Base-by-base conservation (phyloP, 805 yeast genomes). In the Spathaspora arborariae region DNA sequence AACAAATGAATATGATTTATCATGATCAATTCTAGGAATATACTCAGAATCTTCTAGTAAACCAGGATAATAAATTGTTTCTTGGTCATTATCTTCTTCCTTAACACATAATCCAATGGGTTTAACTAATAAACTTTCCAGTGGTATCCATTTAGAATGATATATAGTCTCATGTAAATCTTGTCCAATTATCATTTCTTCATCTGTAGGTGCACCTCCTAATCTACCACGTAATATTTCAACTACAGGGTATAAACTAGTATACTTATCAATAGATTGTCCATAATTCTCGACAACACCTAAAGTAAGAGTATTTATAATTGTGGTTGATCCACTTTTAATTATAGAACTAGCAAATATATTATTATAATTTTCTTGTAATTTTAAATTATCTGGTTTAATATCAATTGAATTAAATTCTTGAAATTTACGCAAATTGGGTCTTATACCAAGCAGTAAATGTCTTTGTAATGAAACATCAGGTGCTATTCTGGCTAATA, bases 141-240 rank as follows among this genome's bases (percentile, higher is more conserved):
- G 67, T 2, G 76, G 65, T 16, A 85, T 62, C 19, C 85, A 51
- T 22, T 79, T 77, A 10, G 86, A 78, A 50, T 81, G 82, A 40
- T 78, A 63, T 4, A 88, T 60, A 4, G 78, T 68, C 52, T 86
- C 86, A 55, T 81, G 80, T 20, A 87, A 55, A 48, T 70, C 70
- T 60, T 88, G 95, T 1, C 88, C 79, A 18, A 85, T 57, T 24
- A 78, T 80, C 82, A 85, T 87, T 60, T 89, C 96, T 64, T 89
- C 96, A 55, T 83, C 87, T 1, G 91, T 81, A 22, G 96, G 96
- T 0, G 89, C 87, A 11, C 95, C 94, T 10, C 95, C 94, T 19
- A 46, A 41, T 45, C 88, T 73, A 24, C 96, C 96, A 45, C 90
- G 70, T 47, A 82, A 79, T 8, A 88, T 80, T 51, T 85, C 90